Evolutionary conservation across 1,284 basidiomycete species (phyloP), one percentile per base, ranked within the genome.

Genomic region (Rhodofomes roseus): DNA sequence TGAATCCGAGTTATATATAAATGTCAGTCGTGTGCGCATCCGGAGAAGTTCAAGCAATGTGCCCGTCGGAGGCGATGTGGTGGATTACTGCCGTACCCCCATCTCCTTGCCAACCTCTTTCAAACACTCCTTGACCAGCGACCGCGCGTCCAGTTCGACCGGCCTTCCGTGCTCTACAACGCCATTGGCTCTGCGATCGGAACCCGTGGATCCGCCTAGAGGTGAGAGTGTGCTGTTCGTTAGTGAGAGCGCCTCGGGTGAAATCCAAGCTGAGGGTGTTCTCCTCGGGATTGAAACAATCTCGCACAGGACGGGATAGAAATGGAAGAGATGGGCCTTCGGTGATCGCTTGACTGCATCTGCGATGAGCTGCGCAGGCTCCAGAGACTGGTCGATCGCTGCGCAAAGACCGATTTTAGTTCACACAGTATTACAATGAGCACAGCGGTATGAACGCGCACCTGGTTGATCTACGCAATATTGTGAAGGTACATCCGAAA

Each of bases 241-340:
- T 9, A 50, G 29, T 22, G 61, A 62, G 43, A 54, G 61, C 25
- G 62, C 53, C 14, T 60, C 61, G 11, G 66, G 58, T 62, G 69
- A 40, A 20, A 88, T 73, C 88, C 88, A 90, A n/a, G 84, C 80
- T n/a, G 80, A 78, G 0, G 91, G 89, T 11, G 84, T 79, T 63
- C 81, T 82, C 29, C 84, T 77, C 0, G 86, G 83, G 59, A 87
- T 81, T 7, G 90, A 85, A 1, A 84, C 86, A 52, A 96, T 87
- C 65, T 93, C 87, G 65, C 89, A 89, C 6, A 97, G 73, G 1
- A 90, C 75, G 0, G 84, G 78, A 68, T 95, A 95, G 63, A 96
- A 86, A 66, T 90, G 85, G 80, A 96, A 95, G 11, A 97, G 76
- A 69, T 95, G 93, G 0, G 89, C 92, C 23, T 85, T 80, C 0